Evolutionary conservation across 495 filamentous ascomycete species (phyloP), one percentile per base, ranked within the genome.

Genomic region (Xanthoparmelia taractica): DNA sequence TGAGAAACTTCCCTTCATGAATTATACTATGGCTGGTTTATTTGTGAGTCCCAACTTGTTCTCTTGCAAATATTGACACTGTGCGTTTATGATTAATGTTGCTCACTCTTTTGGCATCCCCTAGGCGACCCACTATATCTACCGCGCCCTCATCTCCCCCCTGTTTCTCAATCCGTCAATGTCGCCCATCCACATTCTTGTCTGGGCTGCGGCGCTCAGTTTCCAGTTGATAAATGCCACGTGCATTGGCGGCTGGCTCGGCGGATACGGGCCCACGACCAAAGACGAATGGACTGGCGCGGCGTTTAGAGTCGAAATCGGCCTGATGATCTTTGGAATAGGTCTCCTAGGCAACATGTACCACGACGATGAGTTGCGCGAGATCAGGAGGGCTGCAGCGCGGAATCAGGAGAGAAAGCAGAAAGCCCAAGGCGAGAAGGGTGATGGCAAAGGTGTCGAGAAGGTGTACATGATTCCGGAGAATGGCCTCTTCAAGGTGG

Each of bases 381-480:
- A 91, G 77, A 84, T 98, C 65, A 79, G 94, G 1, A 79, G 90
- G 18, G 68, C 80, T 0, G 80, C 83, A 36, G 76, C 80, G 62
- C 71, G 76, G 50, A 76, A 79, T 27, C 73, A 83, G 67, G 75
- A 75, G 68, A 69, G 63, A 45, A 62, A 63, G 50, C 67, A 66
- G 37, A 66, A 69, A 29, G 71, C 52, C 12, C 57, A 81, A 48
- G 67, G 68, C 8, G 67, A 73, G 37, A 72, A 73, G 36, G 74
- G 71, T 56, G 70, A 71, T 27, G 67, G 68, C 5, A 67, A 70
- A 37, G 68, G 70, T 36, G 81, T 88, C 65, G 80, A 86, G n/a
- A 96, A 96, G 76, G 82, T 95, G 60, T 98, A 98, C 72, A 85
- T 88, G 75, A 84, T 98, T 55, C 95, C 95, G 0, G 75, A 86